Evolutionary conservation across 345 rosid genomes (phyloP).

Genomic region (Acer campestre): DNA sequence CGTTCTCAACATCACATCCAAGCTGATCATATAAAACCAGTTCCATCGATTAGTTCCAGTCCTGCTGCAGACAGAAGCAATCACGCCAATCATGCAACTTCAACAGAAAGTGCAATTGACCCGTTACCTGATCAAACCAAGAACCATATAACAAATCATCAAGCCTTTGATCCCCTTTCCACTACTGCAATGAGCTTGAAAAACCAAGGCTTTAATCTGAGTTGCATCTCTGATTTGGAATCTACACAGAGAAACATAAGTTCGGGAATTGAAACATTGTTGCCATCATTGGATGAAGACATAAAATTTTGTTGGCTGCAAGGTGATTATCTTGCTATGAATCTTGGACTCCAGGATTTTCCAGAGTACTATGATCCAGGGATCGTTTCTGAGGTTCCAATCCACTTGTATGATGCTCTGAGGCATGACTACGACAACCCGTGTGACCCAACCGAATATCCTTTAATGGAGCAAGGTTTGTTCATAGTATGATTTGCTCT

Average conservation of each 20-base stretch:
- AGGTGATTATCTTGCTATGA: slow-evolving; percentile 46
- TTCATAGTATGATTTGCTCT: slow-evolving; percentile 57
- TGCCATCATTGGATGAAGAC: slow-evolving; percentile 46
- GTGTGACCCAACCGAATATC: slow-evolving; percentile 60
- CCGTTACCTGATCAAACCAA: slow-evolving; percentile 35
- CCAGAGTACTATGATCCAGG: slow-evolving; percentile 43
- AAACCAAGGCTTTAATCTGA: slow-evolving; percentile 41
- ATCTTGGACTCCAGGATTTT: slow-evolving; percentile 53
- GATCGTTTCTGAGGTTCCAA: slow-evolving; percentile 50
- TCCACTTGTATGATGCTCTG: slow-evolving; percentile 44
- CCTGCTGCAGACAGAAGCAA: slow-evolving; percentile 35
- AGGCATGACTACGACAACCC: slow-evolving; percentile 64
- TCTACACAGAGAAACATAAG: slow-evolving; percentile 37
- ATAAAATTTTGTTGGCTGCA: slow-evolving; percentile 53
- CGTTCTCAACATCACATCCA: slow-evolving; percentile 30
- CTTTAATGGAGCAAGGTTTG: slow-evolving; percentile 63
- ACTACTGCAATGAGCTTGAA: slow-evolving; percentile 31
- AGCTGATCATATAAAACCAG: slow-evolving; percentile 25
- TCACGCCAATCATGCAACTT: slow-evolving; percentile 24
- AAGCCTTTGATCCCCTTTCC: slow-evolving; percentile 38
- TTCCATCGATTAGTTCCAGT: slow-evolving; percentile 30
- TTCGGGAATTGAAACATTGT: slow-evolving; percentile 35
- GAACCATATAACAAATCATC: slow-evolving; percentile 27
- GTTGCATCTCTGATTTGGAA: slow-evolving; percentile 38
- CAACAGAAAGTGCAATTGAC: slow-evolving; percentile 25